These are phyloP conservation scores for Coffea canephora DNA, from an alignment of 257 asterid genomes.

Conservation along the genomic window DNA sequence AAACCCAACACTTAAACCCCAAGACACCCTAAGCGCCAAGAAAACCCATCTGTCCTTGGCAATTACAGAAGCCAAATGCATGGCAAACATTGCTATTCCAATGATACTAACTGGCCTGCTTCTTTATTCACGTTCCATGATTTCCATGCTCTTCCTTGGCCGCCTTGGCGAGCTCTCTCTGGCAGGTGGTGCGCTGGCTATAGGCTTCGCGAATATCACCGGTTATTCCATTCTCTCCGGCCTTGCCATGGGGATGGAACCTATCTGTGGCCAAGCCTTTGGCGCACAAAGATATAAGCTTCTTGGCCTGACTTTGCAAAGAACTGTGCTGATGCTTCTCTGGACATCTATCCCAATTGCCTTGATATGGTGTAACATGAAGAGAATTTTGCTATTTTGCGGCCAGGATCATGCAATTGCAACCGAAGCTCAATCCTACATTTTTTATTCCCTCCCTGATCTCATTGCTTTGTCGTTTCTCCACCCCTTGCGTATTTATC, in stretches of 20 bases:
- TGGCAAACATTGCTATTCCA: conserved; percentile 32
- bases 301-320: conserved; percentile 34
- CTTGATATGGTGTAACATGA: conserved; percentile 36
- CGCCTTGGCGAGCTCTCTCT: conserved; percentile 34
- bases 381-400: conserved; percentile 26
- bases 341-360: conserved; percentile 32
- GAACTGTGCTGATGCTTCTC: conserved; percentile 31
- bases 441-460: conserved; percentile 37
- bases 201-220: conserved; percentile 43
- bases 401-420: conserved; percentile 40
- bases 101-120: conserved; percentile 42
- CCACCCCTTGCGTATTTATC: conserved; percentile 36
- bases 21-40: neutral
- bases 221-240: conserved; percentile 44
- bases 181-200: conserved; percentile 43
- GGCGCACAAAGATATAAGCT: conserved; percentile 34
- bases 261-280: conserved; percentile 43
- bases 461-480: conserved; percentile 32
- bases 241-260: conserved; percentile 46
- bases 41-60: conserved; percentile 19
- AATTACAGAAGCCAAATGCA: conserved; percentile 32
- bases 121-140: conserved; percentile 36
- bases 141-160: conserved; percentile 46
- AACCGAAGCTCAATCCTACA: conserved; percentile 26
- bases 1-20: conserved; percentile 1